phyloP scores from a whole-genome alignment of 140 eudicot species.

The Ambrosia hybrid region DNA sequence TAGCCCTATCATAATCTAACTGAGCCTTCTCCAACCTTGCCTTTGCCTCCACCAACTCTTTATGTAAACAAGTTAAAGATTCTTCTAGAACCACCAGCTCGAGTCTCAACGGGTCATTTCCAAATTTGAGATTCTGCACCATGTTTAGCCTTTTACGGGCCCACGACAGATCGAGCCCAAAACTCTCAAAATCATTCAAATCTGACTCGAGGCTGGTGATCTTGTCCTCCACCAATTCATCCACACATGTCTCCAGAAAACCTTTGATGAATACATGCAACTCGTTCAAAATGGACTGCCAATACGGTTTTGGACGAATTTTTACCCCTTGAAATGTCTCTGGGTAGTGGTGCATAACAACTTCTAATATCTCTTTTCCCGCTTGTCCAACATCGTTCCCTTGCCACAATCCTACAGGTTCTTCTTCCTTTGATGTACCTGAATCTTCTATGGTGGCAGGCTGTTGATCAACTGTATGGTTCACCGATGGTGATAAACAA shows the following conservation, averaged over 20 bases:
- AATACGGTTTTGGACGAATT: constrained; percentile 12
- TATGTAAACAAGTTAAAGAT: too few relatives aligned
- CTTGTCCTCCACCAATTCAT: constrained; percentile 8
- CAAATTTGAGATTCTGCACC: too few relatives aligned
- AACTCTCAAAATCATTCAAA: constrained; percentile 14
- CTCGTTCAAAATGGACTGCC: constrained; percentile 19
- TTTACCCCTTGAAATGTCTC: constrained; percentile 21
- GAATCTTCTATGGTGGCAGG: constrained; percentile 15
- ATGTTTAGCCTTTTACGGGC: too few relatives aligned
- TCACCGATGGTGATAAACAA: neutral
- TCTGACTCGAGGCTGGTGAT: constrained; percentile 5
- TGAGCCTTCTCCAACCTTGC: too few relatives aligned
- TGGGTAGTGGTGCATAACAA: constrained; percentile 16
- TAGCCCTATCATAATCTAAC: too few relatives aligned
- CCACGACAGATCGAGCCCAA: constrained; percentile 23
- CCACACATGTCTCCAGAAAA: constrained; percentile 20
- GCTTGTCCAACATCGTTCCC: constrained; percentile 15
- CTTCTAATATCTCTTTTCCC: constrained; percentile 15
- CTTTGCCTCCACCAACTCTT: too few relatives aligned
- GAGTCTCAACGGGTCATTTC: too few relatives aligned
- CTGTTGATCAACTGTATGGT: neutral
- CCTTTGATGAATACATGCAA: constrained; percentile 19
- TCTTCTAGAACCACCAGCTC: too few relatives aligned
- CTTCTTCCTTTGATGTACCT: neutral
- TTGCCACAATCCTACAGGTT: constrained; percentile 11